Percentiles rank a stretch among this genome's conserved stretches.
These are phyloP conservation scores for Nitzschia sp. DNA, from an alignment of 108 stramenopile species.

Conservation along the genomic window DNA sequence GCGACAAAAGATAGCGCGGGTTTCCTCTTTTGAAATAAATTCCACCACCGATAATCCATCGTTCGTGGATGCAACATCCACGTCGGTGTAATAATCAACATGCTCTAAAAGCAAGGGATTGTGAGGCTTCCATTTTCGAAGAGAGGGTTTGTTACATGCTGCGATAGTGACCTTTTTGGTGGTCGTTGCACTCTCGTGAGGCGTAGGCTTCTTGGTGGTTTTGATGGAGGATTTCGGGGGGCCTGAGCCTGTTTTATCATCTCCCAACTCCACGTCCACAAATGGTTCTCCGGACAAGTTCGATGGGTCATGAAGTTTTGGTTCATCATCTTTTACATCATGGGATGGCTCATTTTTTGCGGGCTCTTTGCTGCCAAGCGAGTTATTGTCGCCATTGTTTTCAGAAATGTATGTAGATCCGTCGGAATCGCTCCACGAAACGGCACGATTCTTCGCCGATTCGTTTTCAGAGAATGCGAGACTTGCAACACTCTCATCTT, in stretches of 20 bases:
- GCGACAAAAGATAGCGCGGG: conserved; percentile 1
- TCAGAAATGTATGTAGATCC: conserved; percentile 22
- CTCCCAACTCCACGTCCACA: no score
- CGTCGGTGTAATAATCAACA: conserved; percentile 8
- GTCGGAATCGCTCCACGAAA: conserved; percentile 19
- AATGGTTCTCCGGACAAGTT: no score
- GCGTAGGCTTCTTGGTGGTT: not conserved
- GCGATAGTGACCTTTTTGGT: not conserved
- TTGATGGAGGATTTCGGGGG: no score
- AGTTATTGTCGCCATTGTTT: no score
- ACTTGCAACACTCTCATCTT: not conserved
- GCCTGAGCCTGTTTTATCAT: no score
- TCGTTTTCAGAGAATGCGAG: not conserved
- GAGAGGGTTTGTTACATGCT: not conserved
- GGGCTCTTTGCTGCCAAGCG: no score
- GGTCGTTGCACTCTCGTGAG: not conserved
- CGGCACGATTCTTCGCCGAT: not conserved
- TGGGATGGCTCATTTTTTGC: no score
- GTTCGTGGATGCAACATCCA: conserved; percentile 1
- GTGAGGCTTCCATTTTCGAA: not conserved
- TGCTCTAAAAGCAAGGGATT: not conserved
- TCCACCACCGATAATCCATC: conserved; percentile 1
- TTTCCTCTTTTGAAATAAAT: conserved; percentile 10
- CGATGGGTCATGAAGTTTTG: no score
- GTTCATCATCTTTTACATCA: no score